A percentile compares a stretch with the other conserved stretches of the same genome.
Evolutionary conservation across 2,329 filamentous ascomycete genomes (phyloP).

Genomic region (Fusarium lateritium): DNA sequence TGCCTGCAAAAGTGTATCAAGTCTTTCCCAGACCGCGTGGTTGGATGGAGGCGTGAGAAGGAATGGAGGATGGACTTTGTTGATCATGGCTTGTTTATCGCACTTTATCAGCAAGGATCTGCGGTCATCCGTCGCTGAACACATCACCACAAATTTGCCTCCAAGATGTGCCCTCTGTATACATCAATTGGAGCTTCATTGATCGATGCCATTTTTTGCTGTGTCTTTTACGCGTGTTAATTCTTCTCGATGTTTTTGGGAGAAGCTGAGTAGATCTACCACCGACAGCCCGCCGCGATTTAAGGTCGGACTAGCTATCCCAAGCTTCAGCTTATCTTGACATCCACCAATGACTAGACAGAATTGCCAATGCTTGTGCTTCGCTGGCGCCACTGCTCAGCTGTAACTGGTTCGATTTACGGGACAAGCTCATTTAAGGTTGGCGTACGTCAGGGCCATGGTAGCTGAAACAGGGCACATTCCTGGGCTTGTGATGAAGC

Average conservation of each 20-base stretch:
- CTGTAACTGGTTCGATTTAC: conserved; percentile 34
- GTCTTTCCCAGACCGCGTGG: no score
- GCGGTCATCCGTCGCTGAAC: background rate
- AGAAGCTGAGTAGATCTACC: background rate
- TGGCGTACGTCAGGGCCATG: conserved; percentile 24
- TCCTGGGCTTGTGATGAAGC: conserved; percentile 8
- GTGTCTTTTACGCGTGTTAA: background rate
- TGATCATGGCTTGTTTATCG: conserved; percentile 7
- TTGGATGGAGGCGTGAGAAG: conserved; percentile 2
- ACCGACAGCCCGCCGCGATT: background rate
- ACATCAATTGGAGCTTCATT: no score
- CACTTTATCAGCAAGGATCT: background rate
- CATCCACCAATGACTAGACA: conserved; percentile 14
- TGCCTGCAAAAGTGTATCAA: no score
- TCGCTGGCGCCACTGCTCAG: conserved; percentile 18
- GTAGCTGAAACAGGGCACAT: conserved; percentile 32
- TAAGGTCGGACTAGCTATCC: conserved; percentile 4
- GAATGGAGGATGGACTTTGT: conserved; percentile 8
- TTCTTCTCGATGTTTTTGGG: background rate
- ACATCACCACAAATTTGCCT: background rate
- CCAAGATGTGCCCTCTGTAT: no score
- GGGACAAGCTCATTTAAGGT: conserved; percentile 25
- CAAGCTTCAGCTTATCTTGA: conserved; percentile 11
- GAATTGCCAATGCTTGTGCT: background rate
- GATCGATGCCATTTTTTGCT: background rate